Conservation (phyloP, 2,329 filamentous ascomycete genomes). For the Chrysosporium queenslandicum region DNA sequence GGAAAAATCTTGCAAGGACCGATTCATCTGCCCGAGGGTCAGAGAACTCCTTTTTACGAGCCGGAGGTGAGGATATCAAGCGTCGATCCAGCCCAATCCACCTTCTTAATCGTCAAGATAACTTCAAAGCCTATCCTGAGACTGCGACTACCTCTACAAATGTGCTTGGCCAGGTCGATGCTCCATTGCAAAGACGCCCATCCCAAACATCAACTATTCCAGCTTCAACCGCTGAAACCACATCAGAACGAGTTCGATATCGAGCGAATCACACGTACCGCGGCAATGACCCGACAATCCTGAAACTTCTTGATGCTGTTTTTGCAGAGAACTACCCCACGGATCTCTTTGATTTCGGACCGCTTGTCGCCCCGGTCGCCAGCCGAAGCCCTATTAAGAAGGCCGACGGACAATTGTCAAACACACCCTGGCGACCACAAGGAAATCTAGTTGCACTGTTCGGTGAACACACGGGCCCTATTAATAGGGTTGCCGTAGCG, state of each 20-base stretch:
- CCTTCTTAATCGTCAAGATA: slow-evolving; percentile 49
- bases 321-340: slow-evolving; percentile 57
- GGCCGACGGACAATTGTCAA: slow-evolving; percentile 42
- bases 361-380: slow-evolving; percentile 61
- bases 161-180: slow-evolving; percentile 55
- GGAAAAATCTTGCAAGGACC: slow-evolving; percentile 23
- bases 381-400: slow-evolving; percentile 44
- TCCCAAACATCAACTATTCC: slow-evolving; percentile 26
- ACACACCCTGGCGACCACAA: slow-evolving; percentile 69
- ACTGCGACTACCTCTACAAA: slow-evolving; percentile 55
- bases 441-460: slow-evolving; percentile 80
- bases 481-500: slow-evolving; percentile 71
- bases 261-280: slow-evolving; percentile 70
- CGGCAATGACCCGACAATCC: slow-evolving; percentile 58
- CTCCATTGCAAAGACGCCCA: slow-evolving; percentile 36
- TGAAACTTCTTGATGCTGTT: slow-evolving; percentile 67
- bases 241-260: slow-evolving; percentile 35
- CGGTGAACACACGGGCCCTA: slow-evolving; percentile 70
- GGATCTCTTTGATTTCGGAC: slow-evolving; percentile 60
- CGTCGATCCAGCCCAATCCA: slow-evolving; percentile 49
- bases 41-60: slow-evolving; percentile 22
- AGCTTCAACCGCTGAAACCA: slow-evolving; percentile 21
- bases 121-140: slow-evolving; percentile 53
- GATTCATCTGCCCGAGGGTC: slow-evolving; percentile 19
- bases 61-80: slow-evolving; percentile 23